phyloP scores from a whole-genome alignment of 2,329 filamentous ascomycete genomes.

The Calycina marina region DNA sequence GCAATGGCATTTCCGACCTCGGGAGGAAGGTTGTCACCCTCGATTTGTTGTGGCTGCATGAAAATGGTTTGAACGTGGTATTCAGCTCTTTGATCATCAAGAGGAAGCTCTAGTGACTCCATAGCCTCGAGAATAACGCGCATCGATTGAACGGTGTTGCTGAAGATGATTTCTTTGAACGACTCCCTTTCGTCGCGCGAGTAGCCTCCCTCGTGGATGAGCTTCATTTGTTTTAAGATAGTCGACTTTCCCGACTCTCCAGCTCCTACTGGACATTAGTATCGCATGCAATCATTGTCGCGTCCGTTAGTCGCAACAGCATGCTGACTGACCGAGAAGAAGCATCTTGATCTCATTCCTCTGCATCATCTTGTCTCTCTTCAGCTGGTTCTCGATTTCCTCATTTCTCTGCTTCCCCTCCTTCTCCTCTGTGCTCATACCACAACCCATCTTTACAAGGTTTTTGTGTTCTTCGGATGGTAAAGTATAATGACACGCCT shows the following conservation, averaged over 20 bases:
- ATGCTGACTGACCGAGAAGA: conserved; percentile 78
- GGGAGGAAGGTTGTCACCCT: conserved; percentile 66
- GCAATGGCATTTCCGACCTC: conserved; percentile 74
- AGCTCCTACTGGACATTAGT: conserved; percentile 31
- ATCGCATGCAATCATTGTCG: too few relatives aligned
- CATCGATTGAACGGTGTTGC: conserved; percentile 87
- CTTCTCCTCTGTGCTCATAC: conserved; percentile 99
- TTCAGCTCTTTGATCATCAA: conserved; percentile 42
- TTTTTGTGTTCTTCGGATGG: conserved; percentile 4
- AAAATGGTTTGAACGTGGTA: conserved; percentile 24
- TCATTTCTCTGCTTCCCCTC: conserved; percentile 99
- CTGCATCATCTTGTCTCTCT: conserved; percentile 97
- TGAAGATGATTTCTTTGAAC: conserved; percentile 92
- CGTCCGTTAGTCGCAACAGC: too few relatives aligned
- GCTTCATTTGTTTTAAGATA: conserved; percentile 95
- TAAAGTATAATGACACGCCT: conserved; percentile 3
- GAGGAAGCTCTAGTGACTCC: conserved; percentile 68
- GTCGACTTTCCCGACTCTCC: conserved; percentile 96
- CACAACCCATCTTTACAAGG: conserved; percentile 83
- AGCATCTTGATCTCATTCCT: conserved; percentile 99
- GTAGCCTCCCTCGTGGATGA: conserved; percentile 98
- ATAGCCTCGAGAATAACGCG: conserved; percentile 85
- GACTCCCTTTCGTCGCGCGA: conserved; percentile 91
- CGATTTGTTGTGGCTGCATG: conserved; percentile 43
- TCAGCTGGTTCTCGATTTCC: conserved; percentile 99